Conservation (phyloP, 768 basidiomycete genomes). For the Russula ochroleuca region DNA sequence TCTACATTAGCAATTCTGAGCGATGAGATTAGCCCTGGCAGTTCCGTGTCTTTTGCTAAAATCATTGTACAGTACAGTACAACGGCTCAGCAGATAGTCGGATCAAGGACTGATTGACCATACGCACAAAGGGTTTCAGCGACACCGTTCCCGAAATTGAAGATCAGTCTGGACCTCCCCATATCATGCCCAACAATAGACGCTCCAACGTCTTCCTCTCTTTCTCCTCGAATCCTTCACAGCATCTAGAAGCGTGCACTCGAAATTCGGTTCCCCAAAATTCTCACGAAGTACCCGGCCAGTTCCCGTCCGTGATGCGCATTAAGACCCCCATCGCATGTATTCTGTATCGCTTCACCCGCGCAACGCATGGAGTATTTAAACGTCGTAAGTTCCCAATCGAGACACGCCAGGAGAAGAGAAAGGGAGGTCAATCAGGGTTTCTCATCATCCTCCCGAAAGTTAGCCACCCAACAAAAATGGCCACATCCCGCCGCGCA, state of each 20-base stretch:
- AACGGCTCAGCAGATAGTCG: no score
- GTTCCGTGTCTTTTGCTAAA: no score
- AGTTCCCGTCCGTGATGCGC: no score
- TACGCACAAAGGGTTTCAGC: not conserved
- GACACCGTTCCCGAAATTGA: not conserved
- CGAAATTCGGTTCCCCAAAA: no score
- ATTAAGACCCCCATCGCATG: no score
- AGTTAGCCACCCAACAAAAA: constrained; percentile 61
- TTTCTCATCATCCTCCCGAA: constrained; percentile 22
- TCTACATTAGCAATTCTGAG: no score
- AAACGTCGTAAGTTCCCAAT: not conserved
- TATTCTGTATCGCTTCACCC: not conserved
- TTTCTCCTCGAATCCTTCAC: not conserved
- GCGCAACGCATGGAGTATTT: constrained; percentile 4
- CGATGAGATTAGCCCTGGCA: no score
- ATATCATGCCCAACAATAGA: not conserved
- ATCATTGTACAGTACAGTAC: no score
- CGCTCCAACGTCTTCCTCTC: not conserved
- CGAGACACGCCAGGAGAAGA: not conserved
- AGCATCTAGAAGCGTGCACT: not conserved
- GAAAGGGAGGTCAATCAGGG: not conserved
- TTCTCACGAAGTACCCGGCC: no score
- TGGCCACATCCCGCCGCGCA: constrained; percentile 85
- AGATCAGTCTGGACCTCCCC: not conserved
- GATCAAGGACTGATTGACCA: not conserved